Conservation (phyloP, 495 filamentous ascomycete genomes). For the Daldinia loculata region DNA sequence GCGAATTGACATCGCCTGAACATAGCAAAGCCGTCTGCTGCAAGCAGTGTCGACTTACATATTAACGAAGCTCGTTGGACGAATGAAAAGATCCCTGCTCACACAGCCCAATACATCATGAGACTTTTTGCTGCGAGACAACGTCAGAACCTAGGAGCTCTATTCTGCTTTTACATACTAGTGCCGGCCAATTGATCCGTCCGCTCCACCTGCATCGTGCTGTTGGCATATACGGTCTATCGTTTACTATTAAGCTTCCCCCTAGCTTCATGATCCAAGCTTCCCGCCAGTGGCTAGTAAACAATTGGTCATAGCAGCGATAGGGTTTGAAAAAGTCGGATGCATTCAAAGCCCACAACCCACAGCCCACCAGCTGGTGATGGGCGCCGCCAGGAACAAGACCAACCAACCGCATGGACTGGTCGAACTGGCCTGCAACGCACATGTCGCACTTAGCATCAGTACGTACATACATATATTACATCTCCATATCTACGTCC, state of each 20-base stretch:
- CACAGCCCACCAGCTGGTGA: conserved; percentile 13
- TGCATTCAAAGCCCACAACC: background rate
- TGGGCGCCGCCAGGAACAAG: conserved; percentile 37
- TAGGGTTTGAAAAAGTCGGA: conserved; percentile 7
- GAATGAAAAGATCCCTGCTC: conserved; percentile 38
- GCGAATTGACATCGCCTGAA: conserved; percentile 21
- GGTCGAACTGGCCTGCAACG: conserved; percentile 42
- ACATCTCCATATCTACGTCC: conserved; percentile 20
- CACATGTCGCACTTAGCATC: conserved; percentile 42
- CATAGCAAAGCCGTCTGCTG: conserved; percentile 9
- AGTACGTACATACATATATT: conserved; percentile 23
- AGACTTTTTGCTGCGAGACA: conserved; percentile 44
- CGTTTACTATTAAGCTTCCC: conserved; percentile 19
- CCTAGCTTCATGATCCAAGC: conserved; percentile 22
- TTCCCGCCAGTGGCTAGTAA: conserved; percentile 10
- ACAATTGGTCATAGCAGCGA: conserved; percentile 25
- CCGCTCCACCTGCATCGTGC: conserved; percentile 37
- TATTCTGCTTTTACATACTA: conserved; percentile 33
- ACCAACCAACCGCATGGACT: conserved; percentile 37
- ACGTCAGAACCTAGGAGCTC: conserved; percentile 42
- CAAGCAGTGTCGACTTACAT: conserved; percentile 31
- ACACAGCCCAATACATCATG: conserved; percentile 42
- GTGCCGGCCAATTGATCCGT: conserved; percentile 44
- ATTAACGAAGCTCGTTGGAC: conserved; percentile 36
- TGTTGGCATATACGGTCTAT: conserved; percentile 37